Conservation (phyloP, 2,329 filamentous ascomycete genomes). For the Ophiostoma ulmi region DNA sequence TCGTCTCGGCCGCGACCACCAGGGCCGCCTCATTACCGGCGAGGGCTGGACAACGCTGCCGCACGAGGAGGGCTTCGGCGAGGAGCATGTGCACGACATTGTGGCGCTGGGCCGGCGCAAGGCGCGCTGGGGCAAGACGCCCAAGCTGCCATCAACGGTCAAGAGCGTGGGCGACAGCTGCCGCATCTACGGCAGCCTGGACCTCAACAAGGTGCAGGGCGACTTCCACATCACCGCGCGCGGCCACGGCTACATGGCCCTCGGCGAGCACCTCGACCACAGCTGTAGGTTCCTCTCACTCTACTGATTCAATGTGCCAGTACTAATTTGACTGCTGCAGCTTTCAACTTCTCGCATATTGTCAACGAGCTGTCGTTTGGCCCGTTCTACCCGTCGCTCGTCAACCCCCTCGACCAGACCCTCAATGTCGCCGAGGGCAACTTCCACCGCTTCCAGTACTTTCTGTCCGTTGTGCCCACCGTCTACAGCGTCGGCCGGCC, state of each 20-base stretch:
- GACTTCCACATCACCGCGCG: slow-evolving; percentile 97
- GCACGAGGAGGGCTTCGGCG: slow-evolving; percentile 62
- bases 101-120: slow-evolving; percentile 62
- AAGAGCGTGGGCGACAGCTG: slow-evolving; percentile 67
- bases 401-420: slow-evolving; percentile 91
- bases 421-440: slow-evolving; percentile 67
- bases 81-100: slow-evolving; percentile 90
- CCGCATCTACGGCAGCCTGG: slow-evolving; percentile 81
- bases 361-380: slow-evolving; percentile 95
- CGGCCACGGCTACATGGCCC: slow-evolving; percentile 88
- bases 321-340: slow-evolving; percentile 35
- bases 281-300: neutral
- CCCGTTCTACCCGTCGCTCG: slow-evolving; percentile 87
- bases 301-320: neutral
- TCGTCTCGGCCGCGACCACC: slow-evolving; percentile 50
- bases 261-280: slow-evolving; percentile 76
- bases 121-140: slow-evolving; percentile 70
- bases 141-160: slow-evolving; percentile 50
- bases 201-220: slow-evolving; percentile 94
- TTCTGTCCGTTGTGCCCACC: slow-evolving; percentile 89
- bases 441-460: slow-evolving; percentile 98
- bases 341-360: slow-evolving; percentile 97
- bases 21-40: slow-evolving; percentile 52
- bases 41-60: slow-evolving; percentile 50
- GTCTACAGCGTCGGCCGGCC: slow-evolving; percentile 67